Conservation (phyloP, 495 filamentous ascomycete genomes). For the Penicillium cinerascens region DNA sequence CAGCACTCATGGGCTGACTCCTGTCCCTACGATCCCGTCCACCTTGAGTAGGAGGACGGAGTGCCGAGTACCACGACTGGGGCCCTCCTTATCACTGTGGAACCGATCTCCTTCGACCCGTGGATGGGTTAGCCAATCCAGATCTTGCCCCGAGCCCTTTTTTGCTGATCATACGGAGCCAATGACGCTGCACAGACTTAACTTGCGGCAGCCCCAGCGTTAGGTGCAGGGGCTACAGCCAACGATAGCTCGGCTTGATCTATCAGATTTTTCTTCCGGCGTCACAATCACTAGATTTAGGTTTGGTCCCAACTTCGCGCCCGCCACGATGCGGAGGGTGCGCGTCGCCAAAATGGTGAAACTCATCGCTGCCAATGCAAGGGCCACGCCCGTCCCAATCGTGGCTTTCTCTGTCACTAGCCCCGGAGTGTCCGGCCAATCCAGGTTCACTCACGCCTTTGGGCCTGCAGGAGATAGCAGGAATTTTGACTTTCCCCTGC, state of each 20-base stretch:
- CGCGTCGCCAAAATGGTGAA: constrained; percentile 19
- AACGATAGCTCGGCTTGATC: constrained; percentile 37
- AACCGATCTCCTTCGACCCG: constrained; percentile 3
- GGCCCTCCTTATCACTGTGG: not conserved
- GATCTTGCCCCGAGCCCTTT: constrained; percentile 20
- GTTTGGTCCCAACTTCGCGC: constrained; percentile 8
- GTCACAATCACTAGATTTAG: constrained; percentile 5
- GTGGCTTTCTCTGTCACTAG: constrained; percentile 1
- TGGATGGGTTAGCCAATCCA: constrained; percentile 14
- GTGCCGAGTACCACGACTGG: no score
- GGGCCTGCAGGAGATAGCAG: constrained; percentile 11
- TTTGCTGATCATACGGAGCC: not conserved
- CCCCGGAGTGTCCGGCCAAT: constrained; percentile 4
- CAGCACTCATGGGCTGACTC: not conserved
- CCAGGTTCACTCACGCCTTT: not conserved
- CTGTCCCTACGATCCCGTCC: not conserved
- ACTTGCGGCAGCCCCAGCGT: constrained; percentile 12
- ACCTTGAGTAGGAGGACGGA: not conserved
- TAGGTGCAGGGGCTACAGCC: constrained; percentile 25
- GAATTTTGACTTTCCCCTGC: not conserved
- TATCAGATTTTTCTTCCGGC: constrained; percentile 24
- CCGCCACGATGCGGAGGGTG: constrained; percentile 10
- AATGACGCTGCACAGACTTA: constrained; percentile 12
- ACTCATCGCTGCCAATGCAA: constrained; percentile 19
- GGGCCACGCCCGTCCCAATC: constrained; percentile 18